Evolutionary conservation across 352 stramenopile genomes (phyloP), one percentile per base, ranked within the genome.

Genomic region (Phytophthora citrophthora): DNA sequence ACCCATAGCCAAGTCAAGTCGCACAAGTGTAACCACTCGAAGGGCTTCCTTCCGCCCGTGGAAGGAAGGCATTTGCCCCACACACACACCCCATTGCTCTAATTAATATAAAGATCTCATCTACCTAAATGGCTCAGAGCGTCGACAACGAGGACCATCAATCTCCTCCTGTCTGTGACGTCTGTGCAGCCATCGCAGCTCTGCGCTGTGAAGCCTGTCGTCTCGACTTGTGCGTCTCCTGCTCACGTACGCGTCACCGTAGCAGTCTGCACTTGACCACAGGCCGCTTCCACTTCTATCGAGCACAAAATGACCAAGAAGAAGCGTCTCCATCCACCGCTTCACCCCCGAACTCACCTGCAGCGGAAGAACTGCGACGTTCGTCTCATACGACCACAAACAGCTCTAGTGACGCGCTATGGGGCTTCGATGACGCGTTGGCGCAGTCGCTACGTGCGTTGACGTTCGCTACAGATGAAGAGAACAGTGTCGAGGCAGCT

Each of bases 391-490:
- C 45, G 15, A 13, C 23, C 5, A 44, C 20, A 10, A 39, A 10
- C 31, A 24, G 15, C 29, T 8, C 16, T 4, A 49, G 31, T 16
- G 77, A 88, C 54, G 61, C 65, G 10, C 68, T 70, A 16, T 66
- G 61, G 26, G 43, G 54, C 15, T 74, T 72, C 26, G 66, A 81
- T n/a, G 57, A 76, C 56, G 65, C 70, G 3, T 61, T 88, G 26
- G 68, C 70, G 47, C 69, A 80, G 53, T 86, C 79, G 26, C 68
- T 92, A 3, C 73, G 72, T 10, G 77, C 79, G 36, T 47, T 92
- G 13, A 69, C 75, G 8, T 76, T 89, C 31, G 20, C 61, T 16
- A 44, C 63, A 15, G 50, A 65, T 23, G 61, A 64, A 24, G 57
- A 58, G 15, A 54, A 10, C 10, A 52, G 15, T 13, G 20, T 38